Base-by-base conservation (phyloP, 208 protist genomes). In the Leptomonas seymouri region DNA sequence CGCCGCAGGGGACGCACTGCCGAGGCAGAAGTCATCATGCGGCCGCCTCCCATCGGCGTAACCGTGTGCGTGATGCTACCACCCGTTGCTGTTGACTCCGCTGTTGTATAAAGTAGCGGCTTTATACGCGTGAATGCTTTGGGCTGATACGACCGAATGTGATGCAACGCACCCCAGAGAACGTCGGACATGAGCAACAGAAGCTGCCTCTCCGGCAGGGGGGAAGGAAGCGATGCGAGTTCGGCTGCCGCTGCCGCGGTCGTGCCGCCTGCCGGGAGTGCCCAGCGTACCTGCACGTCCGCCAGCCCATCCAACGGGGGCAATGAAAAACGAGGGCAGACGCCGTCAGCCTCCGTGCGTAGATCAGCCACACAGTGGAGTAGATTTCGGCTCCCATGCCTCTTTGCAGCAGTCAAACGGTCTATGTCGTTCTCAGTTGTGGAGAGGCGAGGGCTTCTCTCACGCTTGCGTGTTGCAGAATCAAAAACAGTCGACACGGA, bases 91-190 rank as follows among this genome's bases (percentile, higher is more conserved):
- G 50, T 18, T 4, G 44, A 41, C 49, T 31, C 18, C 44, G 49
- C 41, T 1, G 27, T 30, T 31, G 53, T 54, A 28, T 18, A 63
- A 3, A 20, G 12, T 42, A 51, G 23, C 34, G 56, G 25, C 23
- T 31, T 27, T 4, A 1, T 6, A 16, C 9, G 56, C 20, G 8
- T 44, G 2, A 9, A 51, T 27, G 23, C 23, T 27, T 39, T 11
- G 11, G 53, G 59, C 23, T 42, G 15, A 20, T n/a, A 46, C n/a
- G 50, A 20, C 34, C 27, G 27, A 36, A 76, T 49, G 62, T 76
- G 55, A 27, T 36, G 53, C 16, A 70, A 18, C 5, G 27, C 56
- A 21, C 23, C 31, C 62, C 71, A 76, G 25, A 76, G 71, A 6
- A 63, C 42, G 36, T 58, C 36, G 16, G 46, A 41, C 23, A 76